Evolutionary conservation across 129 eudicot species (phyloP).

Genomic region (Deinandra increscens): DNA sequence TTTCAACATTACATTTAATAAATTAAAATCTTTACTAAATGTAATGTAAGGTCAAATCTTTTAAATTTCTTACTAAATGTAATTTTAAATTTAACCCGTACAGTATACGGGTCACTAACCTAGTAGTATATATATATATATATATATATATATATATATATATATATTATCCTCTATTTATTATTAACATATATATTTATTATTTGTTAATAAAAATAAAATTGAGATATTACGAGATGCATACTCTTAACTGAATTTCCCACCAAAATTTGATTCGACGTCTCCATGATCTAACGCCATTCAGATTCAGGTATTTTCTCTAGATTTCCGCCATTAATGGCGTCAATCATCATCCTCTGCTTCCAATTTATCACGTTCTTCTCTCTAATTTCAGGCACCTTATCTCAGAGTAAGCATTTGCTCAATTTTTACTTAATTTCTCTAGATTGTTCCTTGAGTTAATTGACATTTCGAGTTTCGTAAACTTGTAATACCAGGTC

Average conservation of each 20-base stretch:
- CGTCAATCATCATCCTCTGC: constrained; percentile 15
- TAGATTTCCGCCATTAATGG: constrained; percentile 17
- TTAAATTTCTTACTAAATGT: too few species aligned
- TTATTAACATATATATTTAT: too few species aligned
- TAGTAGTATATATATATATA: too few species aligned
- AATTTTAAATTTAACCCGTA: too few species aligned
- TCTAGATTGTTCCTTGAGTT: background rate
- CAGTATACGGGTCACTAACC: too few species aligned
- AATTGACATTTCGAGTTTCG: too few species aligned
- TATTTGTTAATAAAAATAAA: background rate
- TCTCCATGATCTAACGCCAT: background rate
- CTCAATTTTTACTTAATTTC: background rate
- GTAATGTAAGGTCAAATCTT: too few species aligned
- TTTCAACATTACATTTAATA: too few species aligned
- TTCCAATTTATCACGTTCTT: constrained; percentile 2
- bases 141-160: too few species aligned
- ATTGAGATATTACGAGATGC: background rate
- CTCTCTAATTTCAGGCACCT: background rate
- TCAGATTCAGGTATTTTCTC: background rate
- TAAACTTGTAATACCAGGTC: constrained; percentile 38
- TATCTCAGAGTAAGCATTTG: constrained; percentile 1
- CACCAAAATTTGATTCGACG: background rate
- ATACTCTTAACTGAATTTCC: constrained; percentile 9
- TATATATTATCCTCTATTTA: too few species aligned
- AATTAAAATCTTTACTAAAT: too few species aligned